Percentiles rank a stretch among this genome's conserved stretches.
Evolutionary conservation across 2,329 filamentous ascomycete genomes (phyloP).

Genomic region (Venturia nashicola): DNA sequence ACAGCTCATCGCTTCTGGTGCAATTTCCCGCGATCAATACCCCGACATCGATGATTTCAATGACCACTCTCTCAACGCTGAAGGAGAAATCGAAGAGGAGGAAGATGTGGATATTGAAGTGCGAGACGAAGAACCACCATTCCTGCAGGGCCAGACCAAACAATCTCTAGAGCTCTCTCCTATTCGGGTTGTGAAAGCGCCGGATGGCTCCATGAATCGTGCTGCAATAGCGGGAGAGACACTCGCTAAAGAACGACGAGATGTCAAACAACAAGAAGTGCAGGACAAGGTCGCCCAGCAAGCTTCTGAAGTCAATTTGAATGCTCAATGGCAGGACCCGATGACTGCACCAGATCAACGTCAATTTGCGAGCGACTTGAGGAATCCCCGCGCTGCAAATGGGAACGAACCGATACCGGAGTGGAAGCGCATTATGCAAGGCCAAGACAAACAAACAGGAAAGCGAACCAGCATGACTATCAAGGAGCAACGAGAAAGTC

Average conservation of each 20-base stretch:
- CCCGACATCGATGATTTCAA: constrained; percentile 93
- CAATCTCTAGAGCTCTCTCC: constrained; percentile 90
- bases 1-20: constrained; percentile 89
- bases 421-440: constrained; percentile 78
- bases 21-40: constrained; percentile 84
- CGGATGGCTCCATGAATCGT: constrained; percentile 94
- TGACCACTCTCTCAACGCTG: constrained; percentile 72
- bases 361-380: constrained; percentile 79
- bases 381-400: constrained; percentile 50
- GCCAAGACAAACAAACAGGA: constrained; percentile 68
- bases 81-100: constrained; percentile 81
- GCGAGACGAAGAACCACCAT: constrained; percentile 89
- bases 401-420: constrained; percentile 64
- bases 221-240: constrained; percentile 88
- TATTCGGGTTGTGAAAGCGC: constrained; percentile 92
- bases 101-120: constrained; percentile 97
- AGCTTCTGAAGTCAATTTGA: constrained; percentile 65
- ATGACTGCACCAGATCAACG: constrained; percentile 79
- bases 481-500: constrained; percentile 80
- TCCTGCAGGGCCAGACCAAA: constrained; percentile 90
- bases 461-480: constrained; percentile 86
- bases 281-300: constrained; percentile 67
- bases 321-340: constrained; percentile 90
- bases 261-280: constrained; percentile 76
- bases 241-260: constrained; percentile 79